A percentile compares a stretch with the other conserved stretches of the same genome.
These are phyloP conservation scores for Rhodofomes roseus DNA, from an alignment of 1,284 basidiomycete genomes.

Conservation along the genomic window DNA sequence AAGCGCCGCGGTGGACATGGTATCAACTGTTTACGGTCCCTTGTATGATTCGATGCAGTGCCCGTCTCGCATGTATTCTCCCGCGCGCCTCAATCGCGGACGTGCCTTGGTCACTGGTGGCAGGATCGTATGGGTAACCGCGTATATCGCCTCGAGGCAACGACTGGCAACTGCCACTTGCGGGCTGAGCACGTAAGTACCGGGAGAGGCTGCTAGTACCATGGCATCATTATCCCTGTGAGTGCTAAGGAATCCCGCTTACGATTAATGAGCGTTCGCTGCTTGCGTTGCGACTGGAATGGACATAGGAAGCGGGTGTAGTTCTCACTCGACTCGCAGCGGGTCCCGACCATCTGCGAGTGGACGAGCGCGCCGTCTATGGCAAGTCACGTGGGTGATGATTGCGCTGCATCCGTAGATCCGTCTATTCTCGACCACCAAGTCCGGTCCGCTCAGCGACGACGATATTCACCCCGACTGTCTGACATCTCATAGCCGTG, in stretches of 20 bases:
- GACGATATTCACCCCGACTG: no score
- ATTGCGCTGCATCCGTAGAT: not conserved
- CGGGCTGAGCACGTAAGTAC: not conserved
- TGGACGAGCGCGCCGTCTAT: not conserved
- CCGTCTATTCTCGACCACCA: not conserved
- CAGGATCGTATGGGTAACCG: not conserved
- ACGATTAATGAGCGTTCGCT: not conserved
- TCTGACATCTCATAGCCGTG: not conserved
- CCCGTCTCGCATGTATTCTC: not conserved
- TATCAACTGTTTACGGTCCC: not conserved
- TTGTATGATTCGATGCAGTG: not conserved
- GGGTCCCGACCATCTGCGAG: not conserved
- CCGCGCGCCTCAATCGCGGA: not conserved
- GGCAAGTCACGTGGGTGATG: not conserved
- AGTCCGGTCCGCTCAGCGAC: not conserved
- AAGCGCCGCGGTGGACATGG: conserved; percentile 26
- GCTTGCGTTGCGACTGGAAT: not conserved
- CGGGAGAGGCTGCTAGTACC: not conserved
- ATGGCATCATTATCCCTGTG: not conserved
- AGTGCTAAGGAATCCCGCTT: not conserved
- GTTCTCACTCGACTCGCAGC: not conserved
- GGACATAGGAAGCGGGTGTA: not conserved
- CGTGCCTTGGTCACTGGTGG: not conserved
- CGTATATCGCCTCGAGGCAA: conserved; percentile 1
- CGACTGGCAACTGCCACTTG: not conserved